A percentile compares a stretch with the other conserved stretches of the same genome.
phyloP scores from a whole-genome alignment of 495 filamentous ascomycete genomes.

The Pseudomonodictys pantanalensis region DNA sequence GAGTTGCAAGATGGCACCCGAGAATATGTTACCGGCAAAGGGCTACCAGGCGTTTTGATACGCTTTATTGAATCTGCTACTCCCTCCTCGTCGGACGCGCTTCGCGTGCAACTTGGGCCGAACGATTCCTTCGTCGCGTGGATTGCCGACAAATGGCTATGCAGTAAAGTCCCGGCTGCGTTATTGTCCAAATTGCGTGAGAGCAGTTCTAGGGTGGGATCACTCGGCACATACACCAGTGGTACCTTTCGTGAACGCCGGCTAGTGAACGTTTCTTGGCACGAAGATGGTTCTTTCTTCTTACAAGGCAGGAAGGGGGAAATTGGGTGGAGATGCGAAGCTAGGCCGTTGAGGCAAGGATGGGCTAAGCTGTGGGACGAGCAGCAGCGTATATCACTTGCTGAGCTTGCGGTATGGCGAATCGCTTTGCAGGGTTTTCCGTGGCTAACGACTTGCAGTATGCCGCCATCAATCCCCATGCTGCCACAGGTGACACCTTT shows the following conservation, averaged over 20 bases:
- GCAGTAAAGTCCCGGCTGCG: neutral
- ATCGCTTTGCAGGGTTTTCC: neutral
- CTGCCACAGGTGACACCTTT: neutral
- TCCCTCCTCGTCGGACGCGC: neutral
- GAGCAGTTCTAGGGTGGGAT: too few species aligned
- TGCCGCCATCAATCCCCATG: slow-evolving; percentile 10
- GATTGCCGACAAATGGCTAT: neutral
- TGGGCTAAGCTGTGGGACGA: slow-evolving; percentile 4
- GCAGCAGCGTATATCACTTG: neutral
- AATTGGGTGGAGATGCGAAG: slow-evolving; percentile 2
- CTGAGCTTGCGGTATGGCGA: slow-evolving; percentile 4
- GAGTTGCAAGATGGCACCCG: neutral
- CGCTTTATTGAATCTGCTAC: neutral
- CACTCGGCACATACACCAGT: too few species aligned
- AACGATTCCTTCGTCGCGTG: slow-evolving; percentile 1
- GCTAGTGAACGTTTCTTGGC: slow-evolving; percentile 2
- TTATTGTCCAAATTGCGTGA: neutral
- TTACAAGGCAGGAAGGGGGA: neutral
- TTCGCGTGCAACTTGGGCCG: slow-evolving; percentile 8
- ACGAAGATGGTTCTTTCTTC: slow-evolving; percentile 1
- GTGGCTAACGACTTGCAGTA: neutral
- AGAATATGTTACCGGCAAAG: neutral
- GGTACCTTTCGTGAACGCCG: too few species aligned
- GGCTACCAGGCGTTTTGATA: neutral
- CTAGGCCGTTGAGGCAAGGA: neutral